phyloP scores from a whole-genome alignment of 192 early-diverging fungal genomes.

The Coemansia biformis region DNA sequence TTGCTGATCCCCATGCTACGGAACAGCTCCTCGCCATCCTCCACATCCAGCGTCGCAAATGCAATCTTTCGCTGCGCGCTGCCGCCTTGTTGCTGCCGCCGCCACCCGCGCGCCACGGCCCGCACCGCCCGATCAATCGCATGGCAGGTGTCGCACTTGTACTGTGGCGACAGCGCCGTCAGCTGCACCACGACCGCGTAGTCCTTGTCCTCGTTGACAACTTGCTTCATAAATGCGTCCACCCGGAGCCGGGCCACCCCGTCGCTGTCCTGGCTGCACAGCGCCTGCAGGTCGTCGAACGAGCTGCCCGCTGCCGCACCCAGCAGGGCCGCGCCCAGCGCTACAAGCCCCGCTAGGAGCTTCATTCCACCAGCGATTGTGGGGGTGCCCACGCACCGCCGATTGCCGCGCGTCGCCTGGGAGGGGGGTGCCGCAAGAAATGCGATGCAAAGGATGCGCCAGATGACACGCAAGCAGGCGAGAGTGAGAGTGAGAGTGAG shows the following conservation, averaged over 20 bases:
- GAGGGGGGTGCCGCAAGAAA: too few relatives aligned
- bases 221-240: conserved; percentile 30
- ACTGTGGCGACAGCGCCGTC: conserved; percentile 39
- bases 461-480: too few relatives aligned
- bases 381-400: too few relatives aligned
- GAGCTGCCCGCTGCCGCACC: conserved; percentile 15
- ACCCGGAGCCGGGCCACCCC: conserved; percentile 25
- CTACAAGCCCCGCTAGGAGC: conserved; percentile 8
- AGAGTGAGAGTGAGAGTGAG: too few relatives aligned
- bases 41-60: conserved; percentile 45
- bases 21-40: conserved; percentile 46
- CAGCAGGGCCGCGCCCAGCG: conserved; percentile 9
- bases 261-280: conserved; percentile 23
- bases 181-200: conserved; percentile 49
- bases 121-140: conserved; percentile 26
- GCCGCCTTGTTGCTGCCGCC: conserved; percentile 8
- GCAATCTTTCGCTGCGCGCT: conserved; percentile 9
- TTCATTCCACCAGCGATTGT: too few relatives aligned
- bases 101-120: conserved; percentile 42
- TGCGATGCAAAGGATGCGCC: too few relatives aligned
- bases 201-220: conserved; percentile 31
- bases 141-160: conserved; percentile 41
- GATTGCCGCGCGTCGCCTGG: too few relatives aligned
- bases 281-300: conserved; percentile 16
- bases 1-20: conserved; percentile 40